phyloP scores from a whole-genome alignment of 306 rosid species.

The Cicer arietinum region DNA sequence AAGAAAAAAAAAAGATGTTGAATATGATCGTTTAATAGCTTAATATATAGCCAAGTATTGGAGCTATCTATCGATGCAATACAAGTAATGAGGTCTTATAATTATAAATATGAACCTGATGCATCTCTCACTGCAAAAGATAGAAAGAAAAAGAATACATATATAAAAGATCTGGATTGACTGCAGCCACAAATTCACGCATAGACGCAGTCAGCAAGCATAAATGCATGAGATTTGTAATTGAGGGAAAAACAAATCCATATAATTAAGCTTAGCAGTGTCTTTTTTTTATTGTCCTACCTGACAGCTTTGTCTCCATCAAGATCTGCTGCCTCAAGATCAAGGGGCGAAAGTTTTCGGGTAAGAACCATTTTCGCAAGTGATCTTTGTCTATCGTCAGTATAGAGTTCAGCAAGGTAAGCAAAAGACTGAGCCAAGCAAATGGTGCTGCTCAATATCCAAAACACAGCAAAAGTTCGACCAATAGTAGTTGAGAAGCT shows the following conservation, averaged over 20 bases:
- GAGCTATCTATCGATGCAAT: slow-evolving; percentile 2
- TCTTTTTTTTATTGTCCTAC: slow-evolving; percentile 43
- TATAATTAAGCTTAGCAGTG: background rate
- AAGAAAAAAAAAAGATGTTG: background rate
- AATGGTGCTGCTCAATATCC: slow-evolving; percentile 85
- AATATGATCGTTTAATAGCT: slow-evolving; percentile 3
- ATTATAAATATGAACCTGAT: background rate
- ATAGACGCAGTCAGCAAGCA: too few species aligned
- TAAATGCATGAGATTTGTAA: too few species aligned
- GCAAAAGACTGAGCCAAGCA: slow-evolving; percentile 80
- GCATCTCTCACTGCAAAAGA: background rate
- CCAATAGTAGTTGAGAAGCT: slow-evolving; percentile 73
- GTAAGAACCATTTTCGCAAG: slow-evolving; percentile 61
- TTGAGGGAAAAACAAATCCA: too few species aligned
- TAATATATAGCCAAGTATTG: background rate
- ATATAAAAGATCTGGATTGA: too few species aligned
- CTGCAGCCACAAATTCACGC: too few species aligned
- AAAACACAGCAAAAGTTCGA: slow-evolving; percentile 72
- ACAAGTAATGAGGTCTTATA: background rate
- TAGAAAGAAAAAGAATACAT: background rate
- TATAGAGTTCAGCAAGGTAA: slow-evolving; percentile 70
- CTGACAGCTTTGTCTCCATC: slow-evolving; percentile 75
- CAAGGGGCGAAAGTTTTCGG: slow-evolving; percentile 56
- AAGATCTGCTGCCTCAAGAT: slow-evolving; percentile 90
- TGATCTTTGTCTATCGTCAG: slow-evolving; percentile 72